Evolutionary conservation across 768 basidiomycete genomes (phyloP), one percentile per base, ranked within the genome.

Genomic region (Fistulinella prunicolor): DNA sequence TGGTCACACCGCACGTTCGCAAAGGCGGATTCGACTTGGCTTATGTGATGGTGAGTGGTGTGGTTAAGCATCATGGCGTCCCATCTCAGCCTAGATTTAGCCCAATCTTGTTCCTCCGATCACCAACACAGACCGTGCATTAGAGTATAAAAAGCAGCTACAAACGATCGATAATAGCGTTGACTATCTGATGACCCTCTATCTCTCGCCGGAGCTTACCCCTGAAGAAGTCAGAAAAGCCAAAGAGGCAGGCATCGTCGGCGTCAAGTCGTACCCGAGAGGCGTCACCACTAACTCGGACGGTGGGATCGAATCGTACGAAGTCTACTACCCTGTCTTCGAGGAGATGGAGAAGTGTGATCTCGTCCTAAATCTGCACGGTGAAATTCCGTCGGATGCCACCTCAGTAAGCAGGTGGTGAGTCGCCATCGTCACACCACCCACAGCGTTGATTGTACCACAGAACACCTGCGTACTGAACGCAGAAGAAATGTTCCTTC

Each of bases 251-350:
- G 95, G 96, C 17, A 80, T 99, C 53, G 79, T 78, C 38, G 80
- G 95, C 34, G 91, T 99, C 57, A 98, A 99, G 70, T 94, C 90
- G 14, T 99, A 99, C 66, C 96, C 96, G 40, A 78, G 90, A 51
- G 96, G 96, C 9, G 95, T 99, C 4, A 99, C 96, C 20, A 99
- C 96, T 29, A 95, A 97, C 67, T 94, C 91, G 12, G 91, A 94
- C 49, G 85, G 89, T 28, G 96, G 96, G 7, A 95, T 98, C 55
- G 95, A 98, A 66, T 91, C 91, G 13, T 98, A 98, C 58, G 89
- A 89, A 58, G 76, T 80, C 1, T 99, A 95, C 65, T 96, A 97
- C 67, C 86, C 88, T 17, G 81, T 96, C 26, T 98, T 99, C 63
- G 83, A 82, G 58, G 89, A 84, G 30, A 97, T 98, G 94, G 83